A percentile compares a stretch with the other conserved stretches of the same genome.
Evolutionary conservation across 2,329 filamentous ascomycete genomes (phyloP).

Genomic region (Monosporascus ibericus): DNA sequence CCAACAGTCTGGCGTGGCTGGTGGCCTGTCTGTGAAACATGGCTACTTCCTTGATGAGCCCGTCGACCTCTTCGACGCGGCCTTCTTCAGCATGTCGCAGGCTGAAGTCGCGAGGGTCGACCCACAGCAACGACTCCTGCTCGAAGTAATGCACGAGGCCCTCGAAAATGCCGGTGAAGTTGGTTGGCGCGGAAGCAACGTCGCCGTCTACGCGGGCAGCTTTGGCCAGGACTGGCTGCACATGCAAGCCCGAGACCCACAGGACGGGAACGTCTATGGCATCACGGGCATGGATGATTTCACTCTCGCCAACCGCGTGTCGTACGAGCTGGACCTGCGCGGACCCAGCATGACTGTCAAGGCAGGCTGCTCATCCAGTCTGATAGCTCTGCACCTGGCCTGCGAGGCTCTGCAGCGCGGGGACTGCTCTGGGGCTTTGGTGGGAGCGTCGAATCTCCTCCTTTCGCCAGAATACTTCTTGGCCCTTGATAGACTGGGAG

Average conservation of each 20-base stretch:
- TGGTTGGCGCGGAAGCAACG: background rate
- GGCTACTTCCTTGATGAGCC: constrained; percentile 2
- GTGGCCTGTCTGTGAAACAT: background rate
- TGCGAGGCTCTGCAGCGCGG: too few relatives aligned
- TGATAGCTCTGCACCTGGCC: too few relatives aligned
- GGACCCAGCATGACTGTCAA: constrained; percentile 6
- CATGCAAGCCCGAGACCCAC: constrained; percentile 1
- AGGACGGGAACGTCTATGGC: constrained; percentile 6
- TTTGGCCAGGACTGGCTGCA: background rate
- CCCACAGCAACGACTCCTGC: constrained; percentile 17
- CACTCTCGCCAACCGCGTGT: constrained; percentile 14
- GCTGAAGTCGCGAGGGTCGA: constrained; percentile 13
- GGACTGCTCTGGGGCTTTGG: too few relatives aligned
- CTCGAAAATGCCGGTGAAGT: constrained; percentile 3
- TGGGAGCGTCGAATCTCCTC: too few relatives aligned
- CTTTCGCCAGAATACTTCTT: constrained; percentile 25
- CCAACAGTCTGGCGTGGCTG: background rate
- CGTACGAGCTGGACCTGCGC: constrained; percentile 14
- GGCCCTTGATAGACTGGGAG: constrained; percentile 25
- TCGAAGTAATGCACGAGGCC: constrained; percentile 15
- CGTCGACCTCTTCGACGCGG: constrained; percentile 5
- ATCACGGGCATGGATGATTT: constrained; percentile 9
- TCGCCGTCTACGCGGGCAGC: background rate
- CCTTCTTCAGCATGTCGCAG: constrained; percentile 6
- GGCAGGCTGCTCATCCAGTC: background rate